Evolutionary conservation across 2,329 filamentous ascomycete species (phyloP).

Genomic region (Monosporascus sp.): DNA sequence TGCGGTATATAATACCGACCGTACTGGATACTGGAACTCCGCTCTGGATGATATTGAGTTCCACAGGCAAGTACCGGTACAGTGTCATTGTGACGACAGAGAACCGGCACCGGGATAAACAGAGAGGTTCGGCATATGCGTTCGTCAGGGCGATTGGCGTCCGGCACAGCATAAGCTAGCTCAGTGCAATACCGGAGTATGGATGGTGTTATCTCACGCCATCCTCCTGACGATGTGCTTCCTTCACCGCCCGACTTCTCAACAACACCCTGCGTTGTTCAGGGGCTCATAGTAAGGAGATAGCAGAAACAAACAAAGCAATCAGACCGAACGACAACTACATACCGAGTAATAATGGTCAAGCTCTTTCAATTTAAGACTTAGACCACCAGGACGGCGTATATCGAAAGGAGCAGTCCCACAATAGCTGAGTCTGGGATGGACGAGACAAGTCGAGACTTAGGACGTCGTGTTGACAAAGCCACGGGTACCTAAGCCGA

Average conservation of each 20-base stretch:
- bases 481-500: no score
- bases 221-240: slow-evolving; percentile 7
- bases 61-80: not conserved
- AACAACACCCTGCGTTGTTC: not conserved
- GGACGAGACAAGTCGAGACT: not conserved
- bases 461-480: not conserved
- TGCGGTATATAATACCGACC: not conserved
- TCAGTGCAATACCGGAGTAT: slow-evolving; percentile 7
- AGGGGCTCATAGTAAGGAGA: slow-evolving; percentile 4
- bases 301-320: slow-evolving; percentile 6
- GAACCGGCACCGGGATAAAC: not conserved
- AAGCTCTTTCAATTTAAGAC: not conserved
- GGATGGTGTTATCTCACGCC: slow-evolving; percentile 12
- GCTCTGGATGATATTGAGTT: not conserved
- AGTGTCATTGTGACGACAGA: not conserved
- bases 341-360: not conserved
- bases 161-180: not conserved
- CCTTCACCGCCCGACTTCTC: slow-evolving; percentile 10
- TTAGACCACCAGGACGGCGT: not conserved
- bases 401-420: not conserved
- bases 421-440: not conserved
- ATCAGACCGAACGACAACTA: not conserved
- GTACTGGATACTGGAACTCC: not conserved
- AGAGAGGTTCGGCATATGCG: not conserved
- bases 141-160: not conserved